Base-by-base conservation (phyloP, 2,329 filamentous ascomycete genomes). In the Exophiala calicioides region DNA sequence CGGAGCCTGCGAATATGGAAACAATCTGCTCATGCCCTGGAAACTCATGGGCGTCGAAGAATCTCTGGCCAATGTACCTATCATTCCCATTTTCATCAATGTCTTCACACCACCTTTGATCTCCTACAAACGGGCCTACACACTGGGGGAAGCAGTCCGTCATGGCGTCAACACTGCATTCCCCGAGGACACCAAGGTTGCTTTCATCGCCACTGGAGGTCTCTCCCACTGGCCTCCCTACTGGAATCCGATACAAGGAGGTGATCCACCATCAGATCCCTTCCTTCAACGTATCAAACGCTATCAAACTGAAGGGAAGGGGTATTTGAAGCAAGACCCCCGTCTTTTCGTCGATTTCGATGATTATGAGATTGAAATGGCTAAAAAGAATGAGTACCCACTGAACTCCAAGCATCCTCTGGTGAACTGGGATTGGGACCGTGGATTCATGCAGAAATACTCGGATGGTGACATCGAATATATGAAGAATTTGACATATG, bases 321-420 rank as follows among this genome's bases (percentile, higher is more conserved):
- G 37, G 9, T 53, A 60, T 13, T 44, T 62, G 23, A 47, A 58
- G 32, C 47, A 52, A 13, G 47, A 61, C 26, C 61, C 60, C 1
- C 55, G 60, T 19, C 46, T 64, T 20, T 61, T 63, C 34, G 56
- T 60, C 13, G 43, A 61, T 19, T 59, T 63, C 37, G 57, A 63
- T 42, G 58, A 63, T 21, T 63, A 64, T 37, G 60, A 64, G 35
- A 52, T 62, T n/a, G 59, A 62, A 43, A 63, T 62, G 60, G 60
- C 60, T 3, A 49, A 46, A 30, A 62, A 58, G 49, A 62, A 62
- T 44, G 60, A 63, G 48, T 62, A 63, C 44, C 61, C 61, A 4
- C 47, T 62, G 7, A 62, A 61, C 43, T 53, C 55, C 18, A 61
- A 61, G 36, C 61, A 63, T 44, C 62, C 61, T n/a, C 53, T 63